A percentile compares a stretch with the other conserved stretches of the same genome.
Conservation (phyloP, 352 stramenopile species). For the Globisporangium sylvaticum region DNA sequence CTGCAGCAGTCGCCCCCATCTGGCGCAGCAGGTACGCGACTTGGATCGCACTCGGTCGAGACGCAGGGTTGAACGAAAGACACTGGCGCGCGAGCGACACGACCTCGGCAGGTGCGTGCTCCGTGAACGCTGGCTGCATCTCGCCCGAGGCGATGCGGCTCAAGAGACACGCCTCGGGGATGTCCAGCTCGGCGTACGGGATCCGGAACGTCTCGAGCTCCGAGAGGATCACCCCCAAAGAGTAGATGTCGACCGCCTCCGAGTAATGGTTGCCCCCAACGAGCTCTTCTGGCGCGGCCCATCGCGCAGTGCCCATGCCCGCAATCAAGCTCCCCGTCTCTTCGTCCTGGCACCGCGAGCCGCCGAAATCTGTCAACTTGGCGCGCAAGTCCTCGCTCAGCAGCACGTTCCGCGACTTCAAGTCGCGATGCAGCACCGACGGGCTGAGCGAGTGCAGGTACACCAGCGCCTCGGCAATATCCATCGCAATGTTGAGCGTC, state of each 20-base stretch:
- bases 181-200: conserved; percentile 35
- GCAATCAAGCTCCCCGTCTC: conserved; percentile 33
- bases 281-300: conserved; percentile 63
- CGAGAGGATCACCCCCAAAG: conserved; percentile 52
- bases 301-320: conserved; percentile 51
- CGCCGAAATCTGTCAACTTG: conserved; percentile 51
- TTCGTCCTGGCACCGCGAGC: conserved; percentile 30
- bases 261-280: conserved; percentile 48
- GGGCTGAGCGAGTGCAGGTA: conserved; percentile 32
- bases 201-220: conserved; percentile 51
- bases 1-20: background rate
- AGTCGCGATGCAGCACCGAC: conserved; percentile 17
- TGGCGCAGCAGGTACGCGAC: conserved; percentile 35
- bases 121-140: conserved; percentile 23
- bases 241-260: conserved; percentile 54
- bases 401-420: conserved; percentile 27
- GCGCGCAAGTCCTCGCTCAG: conserved; percentile 25
- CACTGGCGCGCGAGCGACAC: conserved; percentile 34
- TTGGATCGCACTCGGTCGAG: conserved; percentile 34
- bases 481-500: conserved; percentile 17
- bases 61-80: conserved; percentile 24
- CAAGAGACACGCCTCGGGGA: conserved; percentile 39
- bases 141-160: conserved; percentile 30
- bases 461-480: conserved; percentile 27
- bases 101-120: conserved; percentile 20